Evolutionary conservation across 164 flowering plant species (phyloP), one percentile per base, ranked within the genome.

Genomic region (Nymphaea thermarum): DNA sequence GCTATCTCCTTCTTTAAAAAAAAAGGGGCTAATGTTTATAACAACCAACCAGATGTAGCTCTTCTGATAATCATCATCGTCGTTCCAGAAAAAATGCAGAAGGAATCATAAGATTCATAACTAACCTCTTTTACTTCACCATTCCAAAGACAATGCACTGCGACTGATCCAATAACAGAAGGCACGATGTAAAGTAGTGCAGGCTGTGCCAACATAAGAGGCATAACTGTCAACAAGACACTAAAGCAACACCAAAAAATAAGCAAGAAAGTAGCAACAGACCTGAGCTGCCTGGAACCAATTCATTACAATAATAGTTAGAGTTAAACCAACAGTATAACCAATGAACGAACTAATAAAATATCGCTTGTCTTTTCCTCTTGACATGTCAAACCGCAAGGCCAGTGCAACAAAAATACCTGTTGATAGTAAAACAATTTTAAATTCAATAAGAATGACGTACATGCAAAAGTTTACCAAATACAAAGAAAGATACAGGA

Each of bases 211-310:
- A 3, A 14, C 14, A 66, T 15, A 8, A 62, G 42, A 62, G 42
- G 2, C 64, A 11, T 6, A 62, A 62, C 10, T 62, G 18, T 63
- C 15, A 62, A 0, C 12, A 17, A 62, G 64, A 62, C 10, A 41
- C 10, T 55, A 41, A 62, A 62, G n/a, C 41, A 6, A 62, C 12
- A 62, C 7, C 11, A 17, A 17, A 4, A 4, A 41, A 25, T n/a
- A 44, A 43, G 43, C 4, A 44, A n/a, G n/a, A 66, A 47, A 51
- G 12, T 6, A 42, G 47, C 25, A 17, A 63, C 60, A 70, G 25
- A 94, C 99, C 92, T 94, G 99, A 65, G 98, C 99, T 69, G 99
- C 99, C 74, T 94, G 96, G 78, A 94, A 94, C 98, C 96, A 94
- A 77, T 94, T 94, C 99, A 94, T 94, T 70, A 91, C 96, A 64